Evolutionary conservation across 1,139 yeast species (phyloP).

Genomic region (Saccharomyces hybrid): DNA sequence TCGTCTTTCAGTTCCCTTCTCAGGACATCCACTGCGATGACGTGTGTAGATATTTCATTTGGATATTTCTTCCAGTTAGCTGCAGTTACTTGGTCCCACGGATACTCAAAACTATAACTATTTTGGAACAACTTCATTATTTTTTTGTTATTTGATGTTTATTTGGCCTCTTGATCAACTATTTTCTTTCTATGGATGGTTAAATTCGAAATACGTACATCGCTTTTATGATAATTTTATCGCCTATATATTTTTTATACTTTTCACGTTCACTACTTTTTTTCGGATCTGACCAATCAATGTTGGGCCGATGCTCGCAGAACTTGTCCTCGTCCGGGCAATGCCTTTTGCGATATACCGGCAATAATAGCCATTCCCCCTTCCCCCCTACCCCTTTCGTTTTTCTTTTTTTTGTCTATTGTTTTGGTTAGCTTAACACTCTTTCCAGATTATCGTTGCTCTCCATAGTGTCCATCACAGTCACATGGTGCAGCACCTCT

Average conservation of each 20-base stretch:
- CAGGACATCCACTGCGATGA: conserved; percentile 83
- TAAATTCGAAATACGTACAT: conserved; percentile 51
- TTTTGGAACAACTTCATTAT: conserved; percentile 72
- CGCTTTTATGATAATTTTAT: conserved; percentile 42
- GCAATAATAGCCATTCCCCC: neutral
- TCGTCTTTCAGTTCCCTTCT: conserved; percentile 56
- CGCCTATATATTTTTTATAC: neutral
- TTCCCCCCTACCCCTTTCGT: neutral
- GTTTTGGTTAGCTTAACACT: conserved; percentile 28
- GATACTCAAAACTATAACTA: conserved; percentile 60
- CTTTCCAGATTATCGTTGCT: conserved; percentile 51
- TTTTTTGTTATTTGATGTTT: neutral
- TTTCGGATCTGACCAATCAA: neutral
- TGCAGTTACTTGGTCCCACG: conserved; percentile 93
- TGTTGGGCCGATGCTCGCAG: conserved; percentile 1
- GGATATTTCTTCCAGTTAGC: conserved; percentile 98
- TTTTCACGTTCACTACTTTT: neutral
- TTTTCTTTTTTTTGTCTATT: neutral
- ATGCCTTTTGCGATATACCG: neutral
- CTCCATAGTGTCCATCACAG: conserved; percentile 73
- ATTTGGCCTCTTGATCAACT: neutral
- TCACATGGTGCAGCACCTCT: conserved; percentile 68
- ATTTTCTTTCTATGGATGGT: neutral
- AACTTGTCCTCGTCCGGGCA: neutral
- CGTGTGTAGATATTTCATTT: conserved; percentile 84